Base-by-base conservation (phyloP, 176 grass and related monocot species). In the Avena insularis region DNA sequence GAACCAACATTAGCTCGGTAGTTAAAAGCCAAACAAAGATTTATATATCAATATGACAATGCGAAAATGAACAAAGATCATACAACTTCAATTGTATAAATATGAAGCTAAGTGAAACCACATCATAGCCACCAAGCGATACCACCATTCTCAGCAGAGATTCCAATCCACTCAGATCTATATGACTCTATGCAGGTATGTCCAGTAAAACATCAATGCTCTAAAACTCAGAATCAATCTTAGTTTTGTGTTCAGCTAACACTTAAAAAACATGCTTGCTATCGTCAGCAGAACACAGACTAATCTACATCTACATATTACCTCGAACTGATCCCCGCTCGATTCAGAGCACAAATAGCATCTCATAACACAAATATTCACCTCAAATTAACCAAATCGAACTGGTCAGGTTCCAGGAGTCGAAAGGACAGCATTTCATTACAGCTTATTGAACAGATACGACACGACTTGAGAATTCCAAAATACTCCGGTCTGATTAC, bases 381-480 rank as follows among this genome's bases (percentile, higher is more conserved):
- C 8, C 69, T 55, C 71, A 75, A 51, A 91, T 60, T 81, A 23
- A 69, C 59, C 49, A 67, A 69, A 75, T 53, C 51, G 60, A 84
- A 54, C 53, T 43, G 68, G 8, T 76, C 20, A 25, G 61, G 53
- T 84, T 81, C 84, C 59, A 77, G 60, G 29, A 77, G 51, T 61
- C 70, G 21, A 35, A 71, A 55, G 60, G 60, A 46, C 19, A 75
- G 53, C 69, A 60, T 45, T 31, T 81, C 90, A 81, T 85, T 85
- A 88, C 82, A 91, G 5, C 69, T 91, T 91, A 91, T 91, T 88
- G 31, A 76, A 77, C 45, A 35, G 51, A 81, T 81, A 54, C n/a
- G 19, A 27, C 12, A 36, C 68, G 80, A 17, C 8, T 21, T 76
- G 48, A 74, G 66, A 29, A 77, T 35, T 56, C 80, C 60, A 81